phyloP scores from a whole-genome alignment of 176 grass and related monocot genomes.

The Oryza punctata region DNA sequence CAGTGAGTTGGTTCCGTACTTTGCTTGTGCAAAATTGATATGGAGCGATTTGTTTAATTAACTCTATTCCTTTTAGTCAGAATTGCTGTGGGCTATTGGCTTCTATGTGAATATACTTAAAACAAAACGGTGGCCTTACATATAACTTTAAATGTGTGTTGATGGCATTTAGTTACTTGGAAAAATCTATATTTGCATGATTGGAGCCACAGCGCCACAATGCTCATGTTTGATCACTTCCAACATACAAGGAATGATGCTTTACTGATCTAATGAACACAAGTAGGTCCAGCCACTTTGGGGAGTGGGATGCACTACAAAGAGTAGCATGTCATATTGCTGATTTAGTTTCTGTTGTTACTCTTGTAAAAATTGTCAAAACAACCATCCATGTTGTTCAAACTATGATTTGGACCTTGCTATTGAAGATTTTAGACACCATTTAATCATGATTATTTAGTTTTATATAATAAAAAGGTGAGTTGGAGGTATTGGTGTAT shows the following conservation, averaged over 20 bases:
- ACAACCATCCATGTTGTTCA: not conserved
- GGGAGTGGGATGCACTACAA: not conserved
- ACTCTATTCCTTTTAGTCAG: not conserved
- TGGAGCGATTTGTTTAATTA: not conserved
- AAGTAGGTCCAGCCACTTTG: not conserved
- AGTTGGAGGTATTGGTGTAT: too few relatives aligned
- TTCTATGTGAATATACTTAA: not conserved
- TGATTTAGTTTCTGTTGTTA: not conserved
- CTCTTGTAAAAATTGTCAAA: not conserved
- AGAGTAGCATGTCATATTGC: not conserved
- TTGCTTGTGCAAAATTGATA: not conserved
- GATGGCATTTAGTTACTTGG: not conserved
- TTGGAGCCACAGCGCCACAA: not conserved
- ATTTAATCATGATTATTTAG: not conserved
- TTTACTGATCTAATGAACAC: not conserved
- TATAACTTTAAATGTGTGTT: not conserved
- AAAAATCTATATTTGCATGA: conserved; percentile 1
- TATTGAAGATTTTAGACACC: not conserved
- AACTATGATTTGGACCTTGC: not conserved
- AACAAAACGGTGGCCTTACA: not conserved
- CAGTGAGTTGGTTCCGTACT: not conserved
- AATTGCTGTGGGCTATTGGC: not conserved
- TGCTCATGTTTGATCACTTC: conserved; percentile 3
- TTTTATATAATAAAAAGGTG: too few relatives aligned
- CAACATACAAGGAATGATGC: not conserved